Evolutionary conservation across 2,329 filamentous ascomycete genomes (phyloP).

Genomic region (Verticillium klebahnii): DNA sequence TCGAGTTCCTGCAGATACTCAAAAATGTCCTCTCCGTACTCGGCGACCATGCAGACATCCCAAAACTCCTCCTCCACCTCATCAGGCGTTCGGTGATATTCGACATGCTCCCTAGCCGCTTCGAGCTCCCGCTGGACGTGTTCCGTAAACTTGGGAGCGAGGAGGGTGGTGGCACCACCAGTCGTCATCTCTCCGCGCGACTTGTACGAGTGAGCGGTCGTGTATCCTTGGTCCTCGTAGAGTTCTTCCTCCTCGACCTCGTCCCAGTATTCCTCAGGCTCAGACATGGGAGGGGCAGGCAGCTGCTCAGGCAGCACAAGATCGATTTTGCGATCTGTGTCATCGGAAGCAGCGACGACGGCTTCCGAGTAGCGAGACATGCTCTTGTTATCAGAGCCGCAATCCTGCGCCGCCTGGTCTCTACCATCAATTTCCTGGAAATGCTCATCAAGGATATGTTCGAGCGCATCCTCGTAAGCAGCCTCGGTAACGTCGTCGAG

Average conservation of each 20-base stretch:
- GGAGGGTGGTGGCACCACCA: constrained; percentile 48
- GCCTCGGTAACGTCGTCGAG: constrained; percentile 34
- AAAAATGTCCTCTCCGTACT: constrained; percentile 96
- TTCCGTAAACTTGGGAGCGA: constrained; percentile 68
- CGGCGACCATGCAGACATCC: constrained; percentile 96
- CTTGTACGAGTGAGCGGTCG: constrained; percentile 69
- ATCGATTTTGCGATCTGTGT: neutral
- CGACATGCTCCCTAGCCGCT: constrained; percentile 58
- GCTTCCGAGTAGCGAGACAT: constrained; percentile 2
- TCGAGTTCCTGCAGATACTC: constrained; percentile 86
- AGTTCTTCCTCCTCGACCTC: constrained; percentile 64
- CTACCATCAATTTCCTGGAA: constrained; percentile 1
- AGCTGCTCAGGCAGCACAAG: constrained; percentile 4
- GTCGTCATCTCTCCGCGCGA: constrained; percentile 64
- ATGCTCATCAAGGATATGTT: constrained; percentile 27
- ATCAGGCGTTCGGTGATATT: constrained; percentile 59
- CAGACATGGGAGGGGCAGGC: constrained; percentile 17
- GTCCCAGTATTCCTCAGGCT: constrained; percentile 69
- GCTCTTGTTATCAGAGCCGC: neutral
- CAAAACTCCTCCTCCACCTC: constrained; percentile 85
- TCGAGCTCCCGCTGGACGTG: constrained; percentile 71
- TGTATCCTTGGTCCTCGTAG: constrained; percentile 66
- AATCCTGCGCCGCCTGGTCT: neutral
- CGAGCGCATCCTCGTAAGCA: constrained; percentile 40
- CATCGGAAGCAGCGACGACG: neutral